Conservation (phyloP, 1,139 yeast genomes). For the Pichia sp. region DNA sequence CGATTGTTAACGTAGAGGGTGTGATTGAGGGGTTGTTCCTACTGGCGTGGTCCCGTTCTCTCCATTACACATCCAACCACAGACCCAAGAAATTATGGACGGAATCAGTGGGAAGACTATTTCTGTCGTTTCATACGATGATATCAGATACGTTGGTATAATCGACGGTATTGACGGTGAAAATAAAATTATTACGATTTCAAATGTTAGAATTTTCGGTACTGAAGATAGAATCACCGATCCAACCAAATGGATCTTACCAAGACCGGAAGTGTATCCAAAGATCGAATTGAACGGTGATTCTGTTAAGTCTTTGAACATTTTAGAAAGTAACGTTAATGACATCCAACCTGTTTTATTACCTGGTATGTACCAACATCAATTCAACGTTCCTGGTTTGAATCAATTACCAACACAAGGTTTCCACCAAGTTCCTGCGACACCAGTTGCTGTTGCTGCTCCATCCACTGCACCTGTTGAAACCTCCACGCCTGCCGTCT, state of each 20-base stretch:
- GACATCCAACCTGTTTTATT: conserved; percentile 43
- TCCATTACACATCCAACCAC: too few relatives aligned
- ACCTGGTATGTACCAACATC: conserved; percentile 18
- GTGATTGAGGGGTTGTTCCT: too few relatives aligned
- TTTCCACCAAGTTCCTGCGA: conserved; percentile 10
- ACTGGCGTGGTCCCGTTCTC: too few relatives aligned
- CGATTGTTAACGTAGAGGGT: too few relatives aligned
- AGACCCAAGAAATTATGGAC: conserved; percentile 13
- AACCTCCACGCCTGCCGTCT: too few relatives aligned
- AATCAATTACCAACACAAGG: conserved; percentile 9
- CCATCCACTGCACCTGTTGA: neutral
- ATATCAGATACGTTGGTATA: conserved; percentile 85
- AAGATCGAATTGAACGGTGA: conserved; percentile 87
- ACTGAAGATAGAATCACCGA: conserved; percentile 89
- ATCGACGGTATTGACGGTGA: conserved; percentile 88
- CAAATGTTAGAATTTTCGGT: conserved; percentile 82
- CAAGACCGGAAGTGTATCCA: conserved; percentile 72
- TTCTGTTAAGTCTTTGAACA: conserved; percentile 87
- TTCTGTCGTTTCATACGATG: conserved; percentile 83
- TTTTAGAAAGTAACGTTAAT: conserved; percentile 65
- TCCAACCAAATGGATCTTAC: conserved; percentile 69
- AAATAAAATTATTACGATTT: conserved; percentile 86
- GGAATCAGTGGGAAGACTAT: conserved; percentile 71
- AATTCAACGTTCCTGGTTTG: conserved; percentile 2
- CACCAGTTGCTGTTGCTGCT: conserved; percentile 26